phyloP scores from a whole-genome alignment of 441 rosid species.

The Capsella rubella region DNA sequence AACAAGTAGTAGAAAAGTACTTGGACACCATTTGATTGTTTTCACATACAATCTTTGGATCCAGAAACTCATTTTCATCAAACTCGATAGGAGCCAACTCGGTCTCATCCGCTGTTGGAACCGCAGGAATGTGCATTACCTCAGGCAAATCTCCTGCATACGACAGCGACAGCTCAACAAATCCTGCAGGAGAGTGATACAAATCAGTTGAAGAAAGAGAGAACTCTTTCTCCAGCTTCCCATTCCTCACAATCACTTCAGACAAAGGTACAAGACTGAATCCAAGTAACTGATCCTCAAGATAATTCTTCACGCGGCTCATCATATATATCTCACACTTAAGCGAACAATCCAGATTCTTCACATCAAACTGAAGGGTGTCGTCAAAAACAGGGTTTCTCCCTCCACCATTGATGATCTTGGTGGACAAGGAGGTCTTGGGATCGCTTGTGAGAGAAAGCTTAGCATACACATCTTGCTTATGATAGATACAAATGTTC shows the following conservation, averaged over 20 bases:
- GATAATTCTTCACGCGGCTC: slow-evolving; percentile 97
- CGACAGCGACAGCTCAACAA: slow-evolving; percentile 75
- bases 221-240: slow-evolving; percentile 85
- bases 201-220: slow-evolving; percentile 93
- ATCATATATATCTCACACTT: slow-evolving; percentile 97
- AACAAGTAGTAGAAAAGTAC: slow-evolving; percentile 67
- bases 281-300: slow-evolving; percentile 93
- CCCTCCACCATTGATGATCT: slow-evolving; percentile 97
- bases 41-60: slow-evolving; percentile 85
- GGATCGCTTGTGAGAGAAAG: slow-evolving; percentile 84
- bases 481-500: slow-evolving; percentile 97
- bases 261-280: slow-evolving; percentile 89
- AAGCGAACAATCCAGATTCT: slow-evolving; percentile 70
- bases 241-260: slow-evolving; percentile 67
- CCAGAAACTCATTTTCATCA: slow-evolving; percentile 85
- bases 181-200: slow-evolving; percentile 94
- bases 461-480: slow-evolving; percentile 99
- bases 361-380: slow-evolving; percentile 63
- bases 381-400: slow-evolving; percentile 94
- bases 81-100: slow-evolving; percentile 50
- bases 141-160: slow-evolving; percentile 82
- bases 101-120: slow-evolving; percentile 47
- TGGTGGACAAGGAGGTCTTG: slow-evolving; percentile 69
- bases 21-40: slow-evolving; percentile 93
- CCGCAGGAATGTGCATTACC: slow-evolving; percentile 61